phyloP scores from a whole-genome alignment of 345 rosid genomes.

The Passiflora organensis region DNA sequence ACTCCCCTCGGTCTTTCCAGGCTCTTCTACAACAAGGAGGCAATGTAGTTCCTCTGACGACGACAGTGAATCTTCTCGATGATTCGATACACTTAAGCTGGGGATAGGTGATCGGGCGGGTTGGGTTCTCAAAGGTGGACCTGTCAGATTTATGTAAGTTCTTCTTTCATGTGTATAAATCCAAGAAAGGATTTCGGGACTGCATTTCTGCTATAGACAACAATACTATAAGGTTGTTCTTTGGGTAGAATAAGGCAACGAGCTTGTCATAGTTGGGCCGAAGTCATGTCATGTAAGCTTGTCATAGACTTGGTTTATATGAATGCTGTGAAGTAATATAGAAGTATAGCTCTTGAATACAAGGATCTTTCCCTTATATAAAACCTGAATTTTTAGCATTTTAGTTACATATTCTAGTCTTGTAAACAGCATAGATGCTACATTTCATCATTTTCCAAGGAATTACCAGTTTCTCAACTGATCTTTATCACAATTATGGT shows the following conservation, averaged over 20 bases:
- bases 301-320: slow-evolving; percentile 8
- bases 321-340: slow-evolving; percentile 5
- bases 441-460: neutral
- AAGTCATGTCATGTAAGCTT: neutral
- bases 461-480: neutral
- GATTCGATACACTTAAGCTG: too few species aligned
- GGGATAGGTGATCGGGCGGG: slow-evolving; percentile 15
- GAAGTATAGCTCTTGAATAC: slow-evolving; percentile 11
- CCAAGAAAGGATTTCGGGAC: slow-evolving; percentile 34
- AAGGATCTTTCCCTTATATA: slow-evolving; percentile 2
- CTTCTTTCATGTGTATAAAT: slow-evolving; percentile 43
- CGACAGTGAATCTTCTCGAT: slow-evolving; percentile 46
- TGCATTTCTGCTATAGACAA: slow-evolving; percentile 35
- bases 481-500: neutral
- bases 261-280: too few species aligned
- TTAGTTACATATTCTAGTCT: neutral
- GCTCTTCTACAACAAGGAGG: slow-evolving; percentile 18
- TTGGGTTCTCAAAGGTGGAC: slow-evolving; percentile 16
- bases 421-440: neutral
- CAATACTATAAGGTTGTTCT: slow-evolving; percentile 25
- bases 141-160: slow-evolving; percentile 30
- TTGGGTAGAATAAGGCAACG: slow-evolving; percentile 18
- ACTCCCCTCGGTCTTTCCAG: slow-evolving; percentile 28
- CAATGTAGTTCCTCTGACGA: slow-evolving; percentile 54
- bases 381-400: neutral